Evolutionary conservation across 1,284 basidiomycete genomes (phyloP).

Genomic region (Leccinum griseonigrum): DNA sequence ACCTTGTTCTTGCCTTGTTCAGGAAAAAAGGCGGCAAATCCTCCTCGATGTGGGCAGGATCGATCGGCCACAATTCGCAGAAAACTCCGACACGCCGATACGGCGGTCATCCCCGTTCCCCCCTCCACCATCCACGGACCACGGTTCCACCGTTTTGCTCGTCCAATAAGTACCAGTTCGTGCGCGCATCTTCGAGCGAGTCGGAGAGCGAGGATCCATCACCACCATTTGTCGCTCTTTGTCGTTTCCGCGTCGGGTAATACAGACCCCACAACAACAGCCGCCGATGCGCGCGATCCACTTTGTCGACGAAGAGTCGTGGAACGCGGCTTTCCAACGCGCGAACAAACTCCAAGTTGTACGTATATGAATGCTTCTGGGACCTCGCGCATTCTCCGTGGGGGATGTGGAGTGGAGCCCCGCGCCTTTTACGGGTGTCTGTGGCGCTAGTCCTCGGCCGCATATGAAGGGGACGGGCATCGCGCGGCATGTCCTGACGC

Average conservation of each 20-base stretch:
- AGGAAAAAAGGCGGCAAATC: too few relatives aligned
- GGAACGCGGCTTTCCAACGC: conserved; percentile 23
- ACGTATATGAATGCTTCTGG: conserved; percentile 35
- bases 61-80: conserved; percentile 32
- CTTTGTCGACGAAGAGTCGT: conserved; percentile 29
- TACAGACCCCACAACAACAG: conserved; percentile 5
- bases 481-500: conserved; percentile 32
- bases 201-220: conserved; percentile 24
- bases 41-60: conserved; percentile 32
- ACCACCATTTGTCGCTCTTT: conserved; percentile 5
- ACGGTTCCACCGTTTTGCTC: too few relatives aligned
- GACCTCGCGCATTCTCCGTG: conserved; percentile 23
- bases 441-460: conserved; percentile 26
- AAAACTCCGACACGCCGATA: too few relatives aligned
- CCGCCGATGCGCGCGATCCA: conserved; percentile 16
- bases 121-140: too few relatives aligned
- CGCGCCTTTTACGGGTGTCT: too few relatives aligned
- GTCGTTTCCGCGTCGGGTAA: too few relatives aligned
- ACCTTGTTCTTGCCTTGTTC: too few relatives aligned
- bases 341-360: conserved; percentile 24
- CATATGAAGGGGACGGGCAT: conserved; percentile 35
- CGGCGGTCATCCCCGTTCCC: too few relatives aligned
- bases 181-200: conserved; percentile 20
- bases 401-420: conserved; percentile 35
- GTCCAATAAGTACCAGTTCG: conserved; percentile 19